phyloP scores from a whole-genome alignment of 2,329 filamentous ascomycete species.

The Beauveria pseudobassiana region DNA sequence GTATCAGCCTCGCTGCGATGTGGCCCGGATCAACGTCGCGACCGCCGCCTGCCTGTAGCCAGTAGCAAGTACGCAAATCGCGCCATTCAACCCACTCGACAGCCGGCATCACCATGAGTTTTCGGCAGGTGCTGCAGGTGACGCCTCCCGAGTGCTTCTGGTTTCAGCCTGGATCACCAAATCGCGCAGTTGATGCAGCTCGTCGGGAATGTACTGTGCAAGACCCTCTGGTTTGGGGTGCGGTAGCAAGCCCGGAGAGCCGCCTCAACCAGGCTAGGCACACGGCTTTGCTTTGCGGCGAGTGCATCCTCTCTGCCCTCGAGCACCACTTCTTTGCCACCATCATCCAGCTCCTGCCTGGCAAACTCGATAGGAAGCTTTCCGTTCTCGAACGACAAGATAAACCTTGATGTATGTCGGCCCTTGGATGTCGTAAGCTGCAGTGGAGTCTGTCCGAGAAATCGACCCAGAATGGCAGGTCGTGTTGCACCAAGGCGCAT shows the following conservation, averaged over 20 bases:
- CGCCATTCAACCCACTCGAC: slow-evolving; percentile 60
- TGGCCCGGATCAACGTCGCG: slow-evolving; percentile 1
- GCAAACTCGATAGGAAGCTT: slow-evolving; percentile 15
- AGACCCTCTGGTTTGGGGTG: slow-evolving; percentile 36
- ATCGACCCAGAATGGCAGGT: slow-evolving; percentile 8
- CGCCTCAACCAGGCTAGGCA: slow-evolving; percentile 45
- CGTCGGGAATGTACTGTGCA: slow-evolving; percentile 33
- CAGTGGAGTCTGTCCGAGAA: slow-evolving; percentile 1
- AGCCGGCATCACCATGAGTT: slow-evolving; percentile 40
- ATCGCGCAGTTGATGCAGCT: slow-evolving; percentile 31
- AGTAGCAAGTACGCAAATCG: slow-evolving; percentile 25
- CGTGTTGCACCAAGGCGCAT: background rate
- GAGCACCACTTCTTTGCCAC: slow-evolving; percentile 7
- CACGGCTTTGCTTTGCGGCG: slow-evolving; percentile 22
- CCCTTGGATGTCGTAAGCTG: slow-evolving; percentile 11
- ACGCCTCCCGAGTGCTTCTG: slow-evolving; percentile 42
- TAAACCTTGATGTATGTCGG: slow-evolving; percentile 1
- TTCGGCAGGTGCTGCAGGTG: slow-evolving; percentile 44
- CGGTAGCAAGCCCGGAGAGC: slow-evolving; percentile 40
- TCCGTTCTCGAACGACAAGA: background rate
- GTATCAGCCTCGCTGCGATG: slow-evolving; percentile 15
- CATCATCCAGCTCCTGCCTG: background rate
- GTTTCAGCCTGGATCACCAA: slow-evolving; percentile 31
- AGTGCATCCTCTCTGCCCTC: slow-evolving; percentile 1
- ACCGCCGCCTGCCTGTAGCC: slow-evolving; percentile 3